Evolutionary conservation across 1,139 yeast species (phyloP).

Genomic region (Pichia sp.): DNA sequence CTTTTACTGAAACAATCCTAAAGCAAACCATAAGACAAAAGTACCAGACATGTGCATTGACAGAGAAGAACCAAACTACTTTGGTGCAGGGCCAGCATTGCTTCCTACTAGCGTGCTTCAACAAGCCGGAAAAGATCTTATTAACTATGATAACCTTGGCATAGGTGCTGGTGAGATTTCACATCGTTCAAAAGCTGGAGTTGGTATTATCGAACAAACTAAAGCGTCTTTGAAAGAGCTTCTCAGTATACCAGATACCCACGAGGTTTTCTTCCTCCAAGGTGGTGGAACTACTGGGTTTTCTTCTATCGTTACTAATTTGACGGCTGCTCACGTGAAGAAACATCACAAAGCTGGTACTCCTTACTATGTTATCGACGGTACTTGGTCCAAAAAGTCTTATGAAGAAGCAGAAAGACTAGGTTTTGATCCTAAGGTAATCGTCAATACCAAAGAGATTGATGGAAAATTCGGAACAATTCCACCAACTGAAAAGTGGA

Average conservation of each 20-base stretch:
- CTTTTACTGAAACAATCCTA: too few species aligned
- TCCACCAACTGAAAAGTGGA: constrained; percentile 67
- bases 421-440: constrained; percentile 69
- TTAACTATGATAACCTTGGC: constrained; percentile 63
- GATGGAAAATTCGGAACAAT: constrained; percentile 60
- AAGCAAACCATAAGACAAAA: background rate
- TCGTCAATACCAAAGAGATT: constrained; percentile 57
- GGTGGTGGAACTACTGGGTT: constrained; percentile 98
- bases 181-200: constrained; percentile 85
- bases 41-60: constrained; percentile 36
- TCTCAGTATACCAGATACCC: constrained; percentile 77
- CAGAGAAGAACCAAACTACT: constrained; percentile 75
- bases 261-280: constrained; percentile 90
- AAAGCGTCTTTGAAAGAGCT: constrained; percentile 61
- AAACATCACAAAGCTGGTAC: constrained; percentile 68
- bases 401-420: constrained; percentile 80
- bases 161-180: constrained; percentile 94
- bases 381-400: constrained; percentile 89
- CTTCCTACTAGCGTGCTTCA: constrained; percentile 79
- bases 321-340: constrained; percentile 69
- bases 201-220: constrained; percentile 69
- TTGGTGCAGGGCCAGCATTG: constrained; percentile 97
- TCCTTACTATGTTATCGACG: constrained; percentile 86
- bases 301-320: constrained; percentile 78
- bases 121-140: constrained; percentile 79